Base-by-base conservation (phyloP, 228 moss, liverwort and hornwort genomes). In the Sphagnum magellanicum region DNA sequence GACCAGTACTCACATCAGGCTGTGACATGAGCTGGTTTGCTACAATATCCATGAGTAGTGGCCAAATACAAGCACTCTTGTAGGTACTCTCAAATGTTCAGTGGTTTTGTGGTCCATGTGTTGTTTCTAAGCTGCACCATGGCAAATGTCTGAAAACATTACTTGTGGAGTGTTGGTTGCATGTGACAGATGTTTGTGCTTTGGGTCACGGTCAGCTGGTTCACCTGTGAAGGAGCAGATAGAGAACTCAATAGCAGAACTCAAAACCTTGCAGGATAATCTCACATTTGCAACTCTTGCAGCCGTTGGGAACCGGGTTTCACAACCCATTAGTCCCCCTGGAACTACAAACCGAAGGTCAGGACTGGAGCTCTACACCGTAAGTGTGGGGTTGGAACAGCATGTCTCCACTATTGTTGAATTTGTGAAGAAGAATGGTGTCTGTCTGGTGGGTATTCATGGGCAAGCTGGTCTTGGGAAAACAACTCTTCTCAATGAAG, bases 391-490 rank as follows among this genome's bases (percentile, higher is more conserved):
- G 10, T 71, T 88, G 8, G 88, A 88, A 67, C 88, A 82, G 0
- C 88, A 88, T 15, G 80, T 88, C 11, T 79, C 82, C 9, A 79
- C 81, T 0, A 82, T 88, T 8, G 81, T 82, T 7, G 88, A 88
- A 14, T 78, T 78, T 5, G 82, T 88, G 65, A 82, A 75, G 13
- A 84, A 80, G 57, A 85, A 85, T 49, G 88, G 88, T 4, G 70
- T 88, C 10, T 80, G 71, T 49, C 72, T 85, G 5, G 50, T 88
- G 0, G 88, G 88, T 15, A 88, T 88, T 63, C 88, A 88, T 66
- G 88, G 88, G 5, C 88, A 88, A 66, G 88, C 84, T 16, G 88
- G 88, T 4, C 48, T 88, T 16, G 88, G 88, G 59, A 88, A 88
- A 63, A 88, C 88, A 6, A 88, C 88, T 5, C 82, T 88, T 46